phyloP scores from a whole-genome alignment of 345 rosid genomes.

The Salix arbutifolia region DNA sequence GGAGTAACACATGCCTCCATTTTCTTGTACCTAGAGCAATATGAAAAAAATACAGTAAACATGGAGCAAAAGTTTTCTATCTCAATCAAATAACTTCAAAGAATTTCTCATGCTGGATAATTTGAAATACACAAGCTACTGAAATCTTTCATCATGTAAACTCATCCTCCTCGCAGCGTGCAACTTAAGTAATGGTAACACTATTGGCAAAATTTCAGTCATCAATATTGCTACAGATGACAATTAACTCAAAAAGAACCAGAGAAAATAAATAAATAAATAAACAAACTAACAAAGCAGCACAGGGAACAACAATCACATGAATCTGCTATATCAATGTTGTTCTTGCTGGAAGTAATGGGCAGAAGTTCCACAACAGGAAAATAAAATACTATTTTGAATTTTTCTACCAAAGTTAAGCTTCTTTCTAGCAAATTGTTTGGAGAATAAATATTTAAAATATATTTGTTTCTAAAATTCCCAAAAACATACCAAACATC shows the following conservation, averaged over 20 bases:
- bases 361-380: too few species aligned
- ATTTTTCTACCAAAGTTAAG: too few species aligned
- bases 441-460: too few species aligned
- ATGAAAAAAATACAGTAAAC: neutral
- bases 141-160: neutral
- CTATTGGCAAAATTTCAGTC: neutral
- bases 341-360: neutral
- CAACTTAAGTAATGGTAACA: neutral
- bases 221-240: too few species aligned
- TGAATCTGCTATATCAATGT: neutral
- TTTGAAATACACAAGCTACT: neutral
- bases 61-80: neutral
- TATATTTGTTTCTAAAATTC: neutral
- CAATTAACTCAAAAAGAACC: neutral
- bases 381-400: too few species aligned
- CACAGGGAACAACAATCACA: neutral
- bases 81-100: neutral
- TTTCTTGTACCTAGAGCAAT: slow-evolving; percentile 20
- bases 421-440: too few species aligned
- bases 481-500: slow-evolving; percentile 22
- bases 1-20: slow-evolving; percentile 28
- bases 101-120: neutral
- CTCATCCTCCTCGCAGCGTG: neutral
- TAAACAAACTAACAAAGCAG: neutral
- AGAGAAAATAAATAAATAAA: neutral